A percentile compares a stretch with the other conserved stretches of the same genome.
These are phyloP conservation scores for Clarireedia hainanense DNA, from an alignment of 2,329 filamentous ascomycete species.

Conservation along the genomic window DNA sequence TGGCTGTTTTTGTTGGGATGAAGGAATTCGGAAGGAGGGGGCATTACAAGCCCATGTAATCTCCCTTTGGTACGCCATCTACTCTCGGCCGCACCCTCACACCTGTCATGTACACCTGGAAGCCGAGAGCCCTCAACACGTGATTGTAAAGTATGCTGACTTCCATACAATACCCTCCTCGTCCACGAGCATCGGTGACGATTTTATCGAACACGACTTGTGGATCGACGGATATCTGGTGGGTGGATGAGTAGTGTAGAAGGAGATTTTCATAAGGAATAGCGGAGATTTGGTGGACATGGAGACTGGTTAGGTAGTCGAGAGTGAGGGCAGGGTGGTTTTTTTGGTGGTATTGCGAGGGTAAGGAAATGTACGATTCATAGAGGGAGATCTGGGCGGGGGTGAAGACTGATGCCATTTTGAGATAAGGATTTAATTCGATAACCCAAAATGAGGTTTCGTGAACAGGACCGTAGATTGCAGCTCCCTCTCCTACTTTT, in stretches of 20 bases:
- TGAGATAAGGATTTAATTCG: background rate
- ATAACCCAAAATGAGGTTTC: too few species aligned
- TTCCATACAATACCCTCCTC: constrained; percentile 57
- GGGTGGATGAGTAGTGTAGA: constrained; percentile 21
- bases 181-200: constrained; percentile 23
- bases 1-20: background rate
- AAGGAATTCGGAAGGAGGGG: background rate
- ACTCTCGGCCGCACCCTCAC: constrained; percentile 21
- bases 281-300: constrained; percentile 19
- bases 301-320: constrained; percentile 19
- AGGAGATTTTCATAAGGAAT: constrained; percentile 25
- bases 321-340: constrained; percentile 14
- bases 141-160: constrained; percentile 46
- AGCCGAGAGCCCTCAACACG: constrained; percentile 44
- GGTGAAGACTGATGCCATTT: constrained; percentile 17
- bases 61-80: constrained; percentile 18
- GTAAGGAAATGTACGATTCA: constrained; percentile 19
- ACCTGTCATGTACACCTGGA: constrained; percentile 46
- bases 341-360: constrained; percentile 10
- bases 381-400: constrained; percentile 18
- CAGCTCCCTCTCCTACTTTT: too few species aligned
- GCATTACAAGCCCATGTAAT: constrained; percentile 25
- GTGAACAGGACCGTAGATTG: too few species aligned
- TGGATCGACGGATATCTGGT: constrained; percentile 18
- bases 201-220: constrained; percentile 25